These are phyloP conservation scores for Mycena indigotica DNA, from an alignment of 768 basidiomycete species.

Conservation along the genomic window DNA sequence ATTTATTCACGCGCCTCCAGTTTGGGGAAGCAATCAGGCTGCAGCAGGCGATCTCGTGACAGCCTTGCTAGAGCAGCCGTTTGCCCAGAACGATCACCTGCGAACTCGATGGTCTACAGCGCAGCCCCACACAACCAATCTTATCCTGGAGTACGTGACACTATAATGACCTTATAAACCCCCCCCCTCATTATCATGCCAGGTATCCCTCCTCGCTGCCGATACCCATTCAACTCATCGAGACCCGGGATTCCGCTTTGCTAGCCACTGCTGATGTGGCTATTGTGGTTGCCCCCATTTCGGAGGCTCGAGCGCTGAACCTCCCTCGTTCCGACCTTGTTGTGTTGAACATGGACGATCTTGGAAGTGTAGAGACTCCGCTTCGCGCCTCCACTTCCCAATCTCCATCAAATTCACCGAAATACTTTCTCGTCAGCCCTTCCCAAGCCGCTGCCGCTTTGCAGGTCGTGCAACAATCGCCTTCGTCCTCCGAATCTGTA, in stretches of 20 bases:
- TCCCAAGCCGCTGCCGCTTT: conserved; percentile 59
- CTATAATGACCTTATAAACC: conserved; percentile 36
- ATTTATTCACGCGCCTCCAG: conserved; percentile 34
- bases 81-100: conserved; percentile 46
- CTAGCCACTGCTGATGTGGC: conserved; percentile 58
- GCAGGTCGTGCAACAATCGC: conserved; percentile 45
- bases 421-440: conserved; percentile 58
- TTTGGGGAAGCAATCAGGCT: conserved; percentile 60
- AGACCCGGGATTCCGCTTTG: conserved; percentile 28
- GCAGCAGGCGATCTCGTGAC: conserved; percentile 62
- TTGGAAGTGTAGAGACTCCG: not conserved
- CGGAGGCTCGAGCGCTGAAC: conserved; percentile 9
- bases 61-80: conserved; percentile 71
- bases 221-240: conserved; percentile 50
- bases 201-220: conserved; percentile 59
- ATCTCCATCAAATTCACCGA: conserved; percentile 24
- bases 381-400: conserved; percentile 26
- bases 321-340: conserved; percentile 21
- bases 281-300: conserved; percentile 48
- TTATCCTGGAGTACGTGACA: conserved; percentile 44
- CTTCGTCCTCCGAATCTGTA: conserved; percentile 50
- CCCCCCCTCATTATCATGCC: conserved; percentile 36
- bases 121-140: conserved; percentile 23
- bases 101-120: conserved; percentile 54
- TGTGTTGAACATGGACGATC: conserved; percentile 25